Percentiles rank a stretch among this genome's conserved stretches.
phyloP scores from a whole-genome alignment of 192 early-diverging fungal species.

The Entomortierella parvispora region DNA sequence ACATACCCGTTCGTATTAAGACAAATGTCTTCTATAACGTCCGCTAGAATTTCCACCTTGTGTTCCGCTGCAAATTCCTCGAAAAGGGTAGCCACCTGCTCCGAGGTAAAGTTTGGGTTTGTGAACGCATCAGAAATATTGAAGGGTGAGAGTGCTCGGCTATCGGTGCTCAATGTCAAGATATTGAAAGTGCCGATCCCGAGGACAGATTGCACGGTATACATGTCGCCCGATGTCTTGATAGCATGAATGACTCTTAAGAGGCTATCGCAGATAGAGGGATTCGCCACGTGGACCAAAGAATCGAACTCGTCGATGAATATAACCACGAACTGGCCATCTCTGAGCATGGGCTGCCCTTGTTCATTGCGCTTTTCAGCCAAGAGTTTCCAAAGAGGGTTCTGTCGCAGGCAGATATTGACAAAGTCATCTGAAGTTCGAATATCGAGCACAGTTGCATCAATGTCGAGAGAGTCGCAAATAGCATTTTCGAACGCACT shows the following conservation, averaged over 20 bases:
- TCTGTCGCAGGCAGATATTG: constrained; percentile 3
- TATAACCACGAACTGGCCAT: constrained; percentile 10
- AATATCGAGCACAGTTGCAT: constrained; percentile 13
- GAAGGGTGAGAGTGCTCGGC: constrained; percentile 14
- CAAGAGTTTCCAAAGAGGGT: constrained; percentile 12
- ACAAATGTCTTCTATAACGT: constrained; percentile 16
- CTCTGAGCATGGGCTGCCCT: constrained; percentile 10
- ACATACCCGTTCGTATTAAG: constrained; percentile 21
- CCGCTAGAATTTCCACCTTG: constrained; percentile 6
- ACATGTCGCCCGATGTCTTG: constrained; percentile 11
- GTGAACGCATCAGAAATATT: constrained; percentile 21
- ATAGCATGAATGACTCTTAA: constrained; percentile 9
- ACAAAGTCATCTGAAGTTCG: constrained; percentile 10
- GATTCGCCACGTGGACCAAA: constrained; percentile 3
- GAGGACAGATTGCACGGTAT: constrained; percentile 13
- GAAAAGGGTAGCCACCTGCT: constrained; percentile 16
- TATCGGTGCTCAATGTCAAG: constrained; percentile 17
- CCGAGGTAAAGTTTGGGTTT: constrained; percentile 20
- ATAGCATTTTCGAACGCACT: constrained; percentile 6
- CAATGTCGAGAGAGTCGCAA: constrained; percentile 6
- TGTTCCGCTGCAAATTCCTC: constrained; percentile 14
- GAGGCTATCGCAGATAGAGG: constrained; percentile 9
- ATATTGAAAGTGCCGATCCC: constrained; percentile 17
- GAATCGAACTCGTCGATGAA: constrained; percentile 20
- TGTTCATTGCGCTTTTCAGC: constrained; percentile 8